Percentiles rank a stretch among this genome's conserved stretches.
Evolutionary conservation across 345 rosid genomes (phyloP).

Genomic region (Ricinus communis): DNA sequence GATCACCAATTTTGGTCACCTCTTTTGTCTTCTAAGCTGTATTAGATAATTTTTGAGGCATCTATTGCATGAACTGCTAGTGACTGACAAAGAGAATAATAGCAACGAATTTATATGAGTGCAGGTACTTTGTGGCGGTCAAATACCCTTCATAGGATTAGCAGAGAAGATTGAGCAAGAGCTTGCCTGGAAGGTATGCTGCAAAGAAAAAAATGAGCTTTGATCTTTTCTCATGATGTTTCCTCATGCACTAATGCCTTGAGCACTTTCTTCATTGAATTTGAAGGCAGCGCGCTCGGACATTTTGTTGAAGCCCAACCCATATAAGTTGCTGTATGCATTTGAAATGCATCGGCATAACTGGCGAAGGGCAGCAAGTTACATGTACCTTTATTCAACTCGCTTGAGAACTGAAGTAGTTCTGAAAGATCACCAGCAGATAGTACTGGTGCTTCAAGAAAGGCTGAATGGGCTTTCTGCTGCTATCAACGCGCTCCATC

Average conservation of each 20-base stretch:
- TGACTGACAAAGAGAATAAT: background rate
- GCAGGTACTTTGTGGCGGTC: slow-evolving; percentile 83
- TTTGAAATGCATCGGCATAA: slow-evolving; percentile 90
- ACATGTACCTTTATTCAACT: slow-evolving; percentile 69
- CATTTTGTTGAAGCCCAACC: slow-evolving; percentile 67
- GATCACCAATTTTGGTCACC: background rate
- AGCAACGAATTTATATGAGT: slow-evolving; percentile 14
- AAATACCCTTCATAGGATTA: slow-evolving; percentile 82
- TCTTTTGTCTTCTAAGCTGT: background rate
- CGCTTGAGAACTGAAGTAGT: slow-evolving; percentile 68
- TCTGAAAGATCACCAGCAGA: slow-evolving; percentile 55
- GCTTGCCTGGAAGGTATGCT: slow-evolving; percentile 91
- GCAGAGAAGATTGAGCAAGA: slow-evolving; percentile 86
- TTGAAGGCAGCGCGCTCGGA: slow-evolving; percentile 83
- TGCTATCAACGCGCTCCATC: slow-evolving; percentile 82
- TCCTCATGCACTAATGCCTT: slow-evolving; percentile 7
- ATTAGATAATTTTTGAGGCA: background rate
- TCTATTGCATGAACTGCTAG: background rate
- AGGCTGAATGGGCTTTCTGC: slow-evolving; percentile 89
- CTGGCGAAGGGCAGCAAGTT: slow-evolving; percentile 90
- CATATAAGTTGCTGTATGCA: slow-evolving; percentile 90
- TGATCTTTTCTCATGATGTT: slow-evolving; percentile 15
- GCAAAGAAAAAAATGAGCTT: slow-evolving; percentile 9
- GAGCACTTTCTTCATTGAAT: slow-evolving; percentile 23
- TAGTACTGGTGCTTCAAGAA: slow-evolving; percentile 62